Evolutionary conservation across 2,329 filamentous ascomycete species (phyloP), one percentile per base, ranked within the genome.

Genomic region (Lecanosticta acicola): DNA sequence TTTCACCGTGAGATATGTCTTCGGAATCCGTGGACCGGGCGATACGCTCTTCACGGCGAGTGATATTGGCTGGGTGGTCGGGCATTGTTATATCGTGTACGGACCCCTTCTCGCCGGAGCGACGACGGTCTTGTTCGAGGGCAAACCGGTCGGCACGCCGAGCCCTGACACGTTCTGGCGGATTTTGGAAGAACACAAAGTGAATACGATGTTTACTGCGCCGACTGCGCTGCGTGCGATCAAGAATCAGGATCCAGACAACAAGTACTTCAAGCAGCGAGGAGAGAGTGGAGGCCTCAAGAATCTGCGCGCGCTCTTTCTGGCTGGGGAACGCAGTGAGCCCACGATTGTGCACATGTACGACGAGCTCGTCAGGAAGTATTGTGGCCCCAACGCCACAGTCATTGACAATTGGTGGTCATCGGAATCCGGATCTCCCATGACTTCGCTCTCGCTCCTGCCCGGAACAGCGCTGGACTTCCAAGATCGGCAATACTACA

Each of bases 21-120:
- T 94, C 61, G 82, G 84, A 37, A 81, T 96, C 42, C 81, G 84
- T 49, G 87, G 88, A 0, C 87, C 87, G 0, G 87, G 87, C 0
- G 88, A 94, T 63, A 87, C 94, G 49, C 79, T 85, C 66, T 83
- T 87, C 63, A 85, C 82, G 4, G 84, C 85, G 1, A 87, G 83
- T 11, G 90, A 97, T 61, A 91, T 96, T 46, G 91, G 90, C 24
- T 96, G 90, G 91, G 87, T 90, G 0, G 87, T 93, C 0, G 87
- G 87, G 2, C 81, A 89, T 62, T 85, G 81, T 4, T 96, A 93
- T 63, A 95, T 95, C 52, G 73, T 95, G 10, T 96, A 96, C 61
- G 90, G 81, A 3, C 90, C 90, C 10, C 77, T 97, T 4, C 77
- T 96, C 1, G 80, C 84, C 0, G 90, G 90, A 3, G 89, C 90